Base-by-base conservation (phyloP, 208 protist genomes). In the Trypanosomatidae sp. region DNA sequence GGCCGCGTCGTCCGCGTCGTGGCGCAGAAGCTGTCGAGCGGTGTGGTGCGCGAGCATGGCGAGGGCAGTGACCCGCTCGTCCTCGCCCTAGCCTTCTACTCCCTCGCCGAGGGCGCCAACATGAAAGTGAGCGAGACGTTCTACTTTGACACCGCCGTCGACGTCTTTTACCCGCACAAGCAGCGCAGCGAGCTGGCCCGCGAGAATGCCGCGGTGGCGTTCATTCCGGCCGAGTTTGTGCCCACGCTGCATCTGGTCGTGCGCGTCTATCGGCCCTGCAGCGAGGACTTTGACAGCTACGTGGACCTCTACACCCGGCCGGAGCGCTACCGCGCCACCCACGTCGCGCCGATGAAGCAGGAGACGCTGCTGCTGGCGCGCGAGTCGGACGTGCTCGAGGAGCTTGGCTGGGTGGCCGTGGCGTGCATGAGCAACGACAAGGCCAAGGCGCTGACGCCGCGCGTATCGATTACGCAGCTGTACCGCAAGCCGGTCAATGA, bases 71-170 rank as follows among this genome's bases (percentile, higher is more conserved):
- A 93, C 52, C 84, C 84, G 0, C 32, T 93, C 3, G 56, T 90
- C 44, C 26, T 88, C 6, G 53, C 77, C 13, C 60, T 62, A 1
- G 53, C 67, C 0, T 48, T 93, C 25, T 93, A 69, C 60, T 71
- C 67, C 56, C 43, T 85, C 27, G 55, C 50, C 10, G 50, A 67
- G 1, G 49, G 35, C n/a, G 55, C 48, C 8, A 67, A 63, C 8
- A 54, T 55, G 20, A 88, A 88, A 48, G 74, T 93, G 0, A 81
- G 79, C 2, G 84, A 93, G 41, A 86, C 79, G 21, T 93, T 93
- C 44, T 93, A 82, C 65, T 93, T 93, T 55, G 75, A 80, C 48
- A 67, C 66, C 24, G 67, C 42, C 20, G 56, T 86, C 19, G 78
- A 88, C 19, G 68, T 86, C 44, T 92, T 89, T 53, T 89, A 76